phyloP scores from a whole-genome alignment of 306 rosid genomes.

The Mimosa pudica region DNA sequence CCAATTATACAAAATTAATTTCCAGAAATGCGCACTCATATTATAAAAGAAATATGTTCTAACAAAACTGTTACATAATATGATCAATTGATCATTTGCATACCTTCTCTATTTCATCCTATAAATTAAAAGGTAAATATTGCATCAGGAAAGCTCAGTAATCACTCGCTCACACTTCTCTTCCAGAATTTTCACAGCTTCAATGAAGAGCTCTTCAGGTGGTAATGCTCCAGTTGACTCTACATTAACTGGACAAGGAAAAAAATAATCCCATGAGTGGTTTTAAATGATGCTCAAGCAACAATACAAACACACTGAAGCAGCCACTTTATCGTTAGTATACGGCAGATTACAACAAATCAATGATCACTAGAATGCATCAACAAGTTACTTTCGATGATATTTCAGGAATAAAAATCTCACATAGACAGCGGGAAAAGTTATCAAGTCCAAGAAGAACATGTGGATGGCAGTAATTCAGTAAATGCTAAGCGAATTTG shows the following conservation, averaged over 20 bases:
- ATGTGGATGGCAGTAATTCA: background rate
- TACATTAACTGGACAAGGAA: slow-evolving; percentile 55
- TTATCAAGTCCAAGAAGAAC: slow-evolving; percentile 4
- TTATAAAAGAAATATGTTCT: background rate
- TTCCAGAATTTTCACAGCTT: slow-evolving; percentile 94
- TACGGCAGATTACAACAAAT: background rate
- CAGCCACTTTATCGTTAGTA: background rate
- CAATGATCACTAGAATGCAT: background rate
- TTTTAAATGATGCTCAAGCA: background rate
- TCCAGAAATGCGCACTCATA: slow-evolving; percentile 27
- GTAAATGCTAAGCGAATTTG: background rate
- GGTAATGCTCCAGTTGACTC: slow-evolving; percentile 93
- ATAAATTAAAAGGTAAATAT: slow-evolving; percentile 5
- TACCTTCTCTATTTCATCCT: slow-evolving; percentile 11
- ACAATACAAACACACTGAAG: background rate
- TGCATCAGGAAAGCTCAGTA: slow-evolving; percentile 69
- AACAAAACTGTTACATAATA: slow-evolving; percentile 4
- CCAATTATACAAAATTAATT: background rate
- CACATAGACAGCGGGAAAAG: background rate
- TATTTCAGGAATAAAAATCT: background rate
- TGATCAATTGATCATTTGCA: slow-evolving; percentile 27
- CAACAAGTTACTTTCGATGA: background rate
- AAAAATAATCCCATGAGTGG: background rate
- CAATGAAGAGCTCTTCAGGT: slow-evolving; percentile 78
- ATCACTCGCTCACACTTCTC: slow-evolving; percentile 92